Conservation (phyloP, 2,329 filamentous ascomycete genomes). For the Penicillium sp. region DNA sequence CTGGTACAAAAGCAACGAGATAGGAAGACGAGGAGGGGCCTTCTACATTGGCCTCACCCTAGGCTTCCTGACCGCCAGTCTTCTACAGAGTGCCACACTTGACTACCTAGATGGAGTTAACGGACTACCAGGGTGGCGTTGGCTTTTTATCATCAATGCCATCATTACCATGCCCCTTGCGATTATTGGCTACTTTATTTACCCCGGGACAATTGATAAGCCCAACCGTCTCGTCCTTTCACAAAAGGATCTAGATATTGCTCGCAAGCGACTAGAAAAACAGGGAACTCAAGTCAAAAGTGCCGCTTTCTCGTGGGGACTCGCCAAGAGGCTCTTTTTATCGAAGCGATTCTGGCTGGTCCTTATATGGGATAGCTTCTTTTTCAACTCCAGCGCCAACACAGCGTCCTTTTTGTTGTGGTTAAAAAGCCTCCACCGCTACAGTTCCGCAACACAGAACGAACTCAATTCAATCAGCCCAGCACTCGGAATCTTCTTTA, state of each 20-base stretch:
- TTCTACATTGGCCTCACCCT: background rate
- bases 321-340: background rate
- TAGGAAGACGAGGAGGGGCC: background rate
- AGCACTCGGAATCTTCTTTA: background rate
- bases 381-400: background rate
- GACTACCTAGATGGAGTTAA: background rate
- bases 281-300: background rate
- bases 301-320: background rate
- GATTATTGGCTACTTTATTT: background rate
- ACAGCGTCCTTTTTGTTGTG: background rate
- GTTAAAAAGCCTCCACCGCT: background rate
- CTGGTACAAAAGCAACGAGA: background rate
- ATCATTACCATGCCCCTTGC: background rate
- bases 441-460: background rate
- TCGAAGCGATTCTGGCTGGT: background rate
- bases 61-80: background rate
- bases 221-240: background rate
- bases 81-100: background rate
- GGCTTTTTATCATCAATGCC: background rate
- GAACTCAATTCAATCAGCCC: background rate
- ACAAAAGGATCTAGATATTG: background rate
- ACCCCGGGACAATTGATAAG: background rate
- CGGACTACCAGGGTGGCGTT: background rate
- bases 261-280: background rate
- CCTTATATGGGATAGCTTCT: background rate